phyloP scores from a whole-genome alignment of 2,329 filamentous ascomycete genomes.

The Alternaria alternata region DNA sequence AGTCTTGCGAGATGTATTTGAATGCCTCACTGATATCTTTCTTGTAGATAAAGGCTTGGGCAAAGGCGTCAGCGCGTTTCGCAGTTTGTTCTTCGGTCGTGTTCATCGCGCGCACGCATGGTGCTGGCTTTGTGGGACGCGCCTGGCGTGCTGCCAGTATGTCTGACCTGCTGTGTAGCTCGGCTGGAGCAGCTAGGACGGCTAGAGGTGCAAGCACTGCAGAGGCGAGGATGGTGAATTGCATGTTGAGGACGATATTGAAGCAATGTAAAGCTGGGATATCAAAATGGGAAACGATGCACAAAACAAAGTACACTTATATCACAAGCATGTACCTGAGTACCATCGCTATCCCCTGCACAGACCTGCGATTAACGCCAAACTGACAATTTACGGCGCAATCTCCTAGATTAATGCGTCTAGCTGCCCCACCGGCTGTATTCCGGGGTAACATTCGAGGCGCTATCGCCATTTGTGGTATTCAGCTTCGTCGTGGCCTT shows the following conservation, averaged over 20 bases:
- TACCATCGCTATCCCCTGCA: background rate
- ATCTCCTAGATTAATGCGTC: conserved; percentile 10
- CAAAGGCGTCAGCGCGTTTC: conserved; percentile 30
- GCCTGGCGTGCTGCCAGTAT: conserved; percentile 22
- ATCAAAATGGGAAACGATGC: background rate
- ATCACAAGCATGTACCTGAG: background rate
- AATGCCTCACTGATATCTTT: conserved; percentile 42
- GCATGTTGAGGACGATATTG: conserved; percentile 23
- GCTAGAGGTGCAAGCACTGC: conserved; percentile 24
- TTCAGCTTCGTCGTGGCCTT: background rate
- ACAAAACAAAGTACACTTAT: background rate
- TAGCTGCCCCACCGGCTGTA: conserved; percentile 16
- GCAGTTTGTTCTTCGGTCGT: conserved; percentile 25
- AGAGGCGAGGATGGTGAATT: conserved; percentile 21
- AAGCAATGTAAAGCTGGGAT: background rate
- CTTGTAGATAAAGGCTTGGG: conserved; percentile 39
- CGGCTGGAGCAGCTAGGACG: conserved; percentile 25
- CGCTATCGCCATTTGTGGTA: background rate
- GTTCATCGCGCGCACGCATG: conserved; percentile 29
- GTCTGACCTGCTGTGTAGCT: background rate
- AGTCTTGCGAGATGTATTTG: conserved; percentile 35
- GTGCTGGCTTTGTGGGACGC: conserved; percentile 31
- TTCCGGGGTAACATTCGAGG: conserved; percentile 4
- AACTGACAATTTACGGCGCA: conserved; percentile 6
- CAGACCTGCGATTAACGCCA: background rate